Evolutionary conservation across 768 basidiomycete species (phyloP), one percentile per base, ranked within the genome.

Genomic region (Leccinum longicurvipes): DNA sequence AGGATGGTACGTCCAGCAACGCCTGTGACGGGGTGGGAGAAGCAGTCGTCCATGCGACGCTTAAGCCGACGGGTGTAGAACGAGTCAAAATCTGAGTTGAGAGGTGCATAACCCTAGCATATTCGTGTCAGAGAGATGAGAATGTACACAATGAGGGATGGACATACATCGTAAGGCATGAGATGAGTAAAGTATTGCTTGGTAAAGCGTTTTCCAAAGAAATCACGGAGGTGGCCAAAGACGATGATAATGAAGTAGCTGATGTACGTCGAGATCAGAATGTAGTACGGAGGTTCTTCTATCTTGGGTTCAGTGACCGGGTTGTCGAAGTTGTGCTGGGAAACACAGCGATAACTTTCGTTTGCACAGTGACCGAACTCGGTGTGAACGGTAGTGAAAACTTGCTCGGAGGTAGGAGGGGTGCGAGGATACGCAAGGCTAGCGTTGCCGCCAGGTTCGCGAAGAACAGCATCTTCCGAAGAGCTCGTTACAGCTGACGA

Each of bases 61-160:
- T 98, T 98, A 61, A 98, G 83, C 4, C 95, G 88, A 50, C 96
- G 92, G 57, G 95, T 96, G 79, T 98, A 98, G 77, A 98, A 99
- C 6, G 97, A 98, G 72, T 98, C 96, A 63, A 98, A 98, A 71
- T 98, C 97, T 9, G 94, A 97, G 74, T 93, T 96, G 57, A 98
- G 80, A 6, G 97, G 91, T 2, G 95, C 96, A 67, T 97, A 95
- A 54, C 96, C 97, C 93, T 98, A 71, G 41, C n/a, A 49, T 15
- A 23, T 0, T 28, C 17, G 12, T 29, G 48, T 63, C 15, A 65
- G 51, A 47, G 41, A 55, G 39, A 54, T 25, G 50, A 5, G 14
- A 44, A 56, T 53, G n/a, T 31, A 54, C 17, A 50, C 21, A 21
- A 59, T 50, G 46, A 17, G 34, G 31, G 15, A 45, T 17, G 53